phyloP scores from a whole-genome alignment of 2,329 filamentous ascomycete genomes.

The Colletotrichum tropicicola region DNA sequence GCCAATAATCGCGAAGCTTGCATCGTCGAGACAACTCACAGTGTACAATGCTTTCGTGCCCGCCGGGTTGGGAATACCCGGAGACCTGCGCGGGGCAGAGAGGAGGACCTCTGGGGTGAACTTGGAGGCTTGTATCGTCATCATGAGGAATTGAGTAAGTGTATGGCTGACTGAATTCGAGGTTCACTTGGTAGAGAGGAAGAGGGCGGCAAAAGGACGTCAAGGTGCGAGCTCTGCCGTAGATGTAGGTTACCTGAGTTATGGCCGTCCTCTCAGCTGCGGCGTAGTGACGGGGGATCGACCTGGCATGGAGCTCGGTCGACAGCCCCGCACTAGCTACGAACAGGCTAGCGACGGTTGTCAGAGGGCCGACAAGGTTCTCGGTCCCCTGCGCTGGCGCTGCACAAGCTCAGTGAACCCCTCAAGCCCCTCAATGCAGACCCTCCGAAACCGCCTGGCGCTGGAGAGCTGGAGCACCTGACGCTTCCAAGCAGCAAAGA shows the following conservation, averaged over 20 bases:
- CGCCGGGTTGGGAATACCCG: constrained; percentile 73
- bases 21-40: constrained; percentile 43
- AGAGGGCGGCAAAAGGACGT: neutral
- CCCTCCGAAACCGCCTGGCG: constrained; percentile 5
- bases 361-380: constrained; percentile 25
- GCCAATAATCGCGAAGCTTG: neutral
- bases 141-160: constrained; percentile 46
- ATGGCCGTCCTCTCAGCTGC: neutral
- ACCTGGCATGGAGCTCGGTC: constrained; percentile 25
- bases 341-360: constrained; percentile 20
- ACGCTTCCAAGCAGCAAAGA: neutral
- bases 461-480: neutral
- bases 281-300: neutral
- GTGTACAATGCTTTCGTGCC: constrained; percentile 73
- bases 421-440: constrained; percentile 12
- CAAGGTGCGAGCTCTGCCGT: neutral
- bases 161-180: neutral
- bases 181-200: neutral
- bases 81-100: constrained; percentile 76
- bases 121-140: constrained; percentile 76
- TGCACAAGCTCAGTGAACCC: constrained; percentile 6
- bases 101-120: constrained; percentile 83
- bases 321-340: constrained; percentile 31
- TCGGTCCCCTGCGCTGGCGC: constrained; percentile 4
- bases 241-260: constrained; percentile 4